Percentiles rank a stretch among this genome's conserved stretches.
These are phyloP conservation scores for Stenogyne calaminthoides DNA, from an alignment of 305 asterid species.

Conservation along the genomic window DNA sequence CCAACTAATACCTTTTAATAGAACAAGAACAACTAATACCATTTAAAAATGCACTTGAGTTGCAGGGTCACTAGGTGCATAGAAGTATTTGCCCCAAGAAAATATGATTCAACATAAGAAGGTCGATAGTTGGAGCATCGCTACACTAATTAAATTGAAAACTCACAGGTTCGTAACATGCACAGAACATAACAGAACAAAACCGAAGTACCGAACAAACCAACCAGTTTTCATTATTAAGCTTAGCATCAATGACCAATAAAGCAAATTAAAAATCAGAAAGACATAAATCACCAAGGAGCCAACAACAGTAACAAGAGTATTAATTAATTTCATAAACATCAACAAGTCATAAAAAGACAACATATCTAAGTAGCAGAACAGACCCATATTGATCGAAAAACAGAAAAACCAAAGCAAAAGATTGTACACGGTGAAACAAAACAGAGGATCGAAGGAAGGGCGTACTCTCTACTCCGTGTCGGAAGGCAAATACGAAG, in stretches of 20 bases:
- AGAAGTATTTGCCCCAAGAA: background rate
- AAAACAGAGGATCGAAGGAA: slow-evolving; percentile 20
- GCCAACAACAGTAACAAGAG: slow-evolving; percentile 16
- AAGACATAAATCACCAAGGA: slow-evolving; percentile 10
- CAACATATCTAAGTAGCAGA: slow-evolving; percentile 21
- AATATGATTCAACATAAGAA: background rate
- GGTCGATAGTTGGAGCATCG: background rate
- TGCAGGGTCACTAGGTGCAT: too few relatives aligned
- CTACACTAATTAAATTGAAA: background rate
- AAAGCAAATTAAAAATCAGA: background rate
- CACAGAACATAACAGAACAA: background rate
- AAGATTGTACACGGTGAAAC: background rate
- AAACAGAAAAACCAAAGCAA: slow-evolving; percentile 5
- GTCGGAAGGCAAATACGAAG: slow-evolving; percentile 41
- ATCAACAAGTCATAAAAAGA: background rate
- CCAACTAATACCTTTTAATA: too few relatives aligned
- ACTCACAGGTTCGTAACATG: background rate
- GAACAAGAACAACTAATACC: too few relatives aligned
- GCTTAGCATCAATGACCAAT: background rate
- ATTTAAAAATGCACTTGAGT: too few relatives aligned
- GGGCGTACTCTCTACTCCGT: slow-evolving; percentile 36
- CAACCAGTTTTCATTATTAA: background rate
- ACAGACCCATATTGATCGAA: background rate
- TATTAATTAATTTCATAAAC: slow-evolving; percentile 24
- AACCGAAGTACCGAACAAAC: background rate